A percentile compares a stretch with the other conserved stretches of the same genome.
phyloP scores from a whole-genome alignment of 371 early-diverging fungal species.

The Cokeromyces recurvatus region DNA sequence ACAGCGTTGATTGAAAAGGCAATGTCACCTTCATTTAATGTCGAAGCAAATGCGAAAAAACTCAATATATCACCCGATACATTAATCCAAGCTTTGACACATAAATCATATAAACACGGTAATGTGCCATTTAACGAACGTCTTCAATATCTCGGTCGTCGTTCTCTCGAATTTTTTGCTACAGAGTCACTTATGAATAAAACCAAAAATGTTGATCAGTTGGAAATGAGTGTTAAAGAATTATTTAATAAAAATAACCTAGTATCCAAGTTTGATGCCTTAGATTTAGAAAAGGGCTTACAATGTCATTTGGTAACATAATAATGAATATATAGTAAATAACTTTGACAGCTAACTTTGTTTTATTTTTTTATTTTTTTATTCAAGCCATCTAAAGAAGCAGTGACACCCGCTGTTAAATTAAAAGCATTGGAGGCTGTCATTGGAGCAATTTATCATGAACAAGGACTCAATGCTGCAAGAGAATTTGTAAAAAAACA shows the following conservation, averaged over 20 bases:
- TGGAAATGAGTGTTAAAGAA: slow-evolving; percentile 7
- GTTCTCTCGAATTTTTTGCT: slow-evolving; percentile 32
- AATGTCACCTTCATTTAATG: slow-evolving; percentile 13
- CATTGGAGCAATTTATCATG: slow-evolving; percentile 23
- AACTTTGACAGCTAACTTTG: too few species aligned
- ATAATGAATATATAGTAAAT: not conserved
- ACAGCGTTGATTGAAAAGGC: slow-evolving; percentile 11
- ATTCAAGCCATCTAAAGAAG: slow-evolving; percentile 5
- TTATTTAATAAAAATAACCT: slow-evolving; percentile 9
- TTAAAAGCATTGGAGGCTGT: slow-evolving; percentile 14
- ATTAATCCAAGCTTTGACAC: slow-evolving; percentile 59
- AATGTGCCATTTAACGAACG: slow-evolving; percentile 61
- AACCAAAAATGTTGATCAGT: slow-evolving; percentile 8
- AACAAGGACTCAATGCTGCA: slow-evolving; percentile 22
- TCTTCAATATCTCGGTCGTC: slow-evolving; percentile 54
- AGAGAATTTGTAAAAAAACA: slow-evolving; percentile 21
- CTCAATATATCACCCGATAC: slow-evolving; percentile 16
- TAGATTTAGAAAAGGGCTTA: slow-evolving; percentile 27
- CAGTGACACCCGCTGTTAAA: slow-evolving; percentile 12
- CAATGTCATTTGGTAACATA: slow-evolving; percentile 32
- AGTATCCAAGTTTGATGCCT: slow-evolving; percentile 24
- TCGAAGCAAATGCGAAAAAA: slow-evolving; percentile 11
- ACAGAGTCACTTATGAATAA: slow-evolving; percentile 16
- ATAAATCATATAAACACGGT: slow-evolving; percentile 65
- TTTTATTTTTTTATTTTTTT: not conserved